Conservation (phyloP, 495 filamentous ascomycete genomes). For the Amphirosellinia nigrospora region DNA sequence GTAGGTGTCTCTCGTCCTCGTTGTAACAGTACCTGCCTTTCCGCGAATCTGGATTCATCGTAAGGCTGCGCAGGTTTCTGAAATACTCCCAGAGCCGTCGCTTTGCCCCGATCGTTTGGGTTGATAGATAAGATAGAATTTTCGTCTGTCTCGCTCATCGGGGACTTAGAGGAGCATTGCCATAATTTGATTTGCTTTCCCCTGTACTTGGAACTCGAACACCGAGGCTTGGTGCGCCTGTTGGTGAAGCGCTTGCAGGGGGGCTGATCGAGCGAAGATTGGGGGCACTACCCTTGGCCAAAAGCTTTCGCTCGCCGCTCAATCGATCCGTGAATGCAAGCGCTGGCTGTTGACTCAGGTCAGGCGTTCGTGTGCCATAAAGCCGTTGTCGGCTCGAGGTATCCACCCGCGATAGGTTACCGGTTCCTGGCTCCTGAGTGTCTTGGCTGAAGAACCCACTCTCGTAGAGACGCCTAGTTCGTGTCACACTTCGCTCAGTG, state of each 20-base stretch:
- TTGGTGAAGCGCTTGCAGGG: conserved; percentile 39
- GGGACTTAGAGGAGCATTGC: conserved; percentile 71
- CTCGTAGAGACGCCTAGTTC: conserved; percentile 82
- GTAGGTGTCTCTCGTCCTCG: conserved; percentile 65
- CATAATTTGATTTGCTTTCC: conserved; percentile 52
- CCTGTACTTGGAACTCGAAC: conserved; percentile 37
- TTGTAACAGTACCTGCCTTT: conserved; percentile 80
- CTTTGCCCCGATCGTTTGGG: conserved; percentile 81
- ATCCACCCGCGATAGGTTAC: conserved; percentile 78
- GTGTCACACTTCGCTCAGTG: conserved; percentile 61
- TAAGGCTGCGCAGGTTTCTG: conserved; percentile 77
- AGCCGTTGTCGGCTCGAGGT: conserved; percentile 66
- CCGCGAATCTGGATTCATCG: conserved; percentile 83
- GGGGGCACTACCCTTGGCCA: conserved; percentile 55
- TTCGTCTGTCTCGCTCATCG: conserved; percentile 72
- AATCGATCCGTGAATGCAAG: conserved; percentile 44
- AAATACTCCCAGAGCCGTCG: conserved; percentile 84
- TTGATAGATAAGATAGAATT: conserved; percentile 64
- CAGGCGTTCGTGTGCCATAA: conserved; percentile 58
- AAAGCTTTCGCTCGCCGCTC: conserved; percentile 42
- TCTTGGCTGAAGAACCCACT: conserved; percentile 80
- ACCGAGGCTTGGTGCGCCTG: conserved; percentile 37
- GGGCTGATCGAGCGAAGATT: conserved; percentile 53
- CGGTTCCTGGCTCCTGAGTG: conserved; percentile 78
- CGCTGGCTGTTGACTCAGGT: conserved; percentile 40